Evolutionary conservation across 805 yeast species (phyloP).

Genomic region (Sporopachydermia lactativora): DNA sequence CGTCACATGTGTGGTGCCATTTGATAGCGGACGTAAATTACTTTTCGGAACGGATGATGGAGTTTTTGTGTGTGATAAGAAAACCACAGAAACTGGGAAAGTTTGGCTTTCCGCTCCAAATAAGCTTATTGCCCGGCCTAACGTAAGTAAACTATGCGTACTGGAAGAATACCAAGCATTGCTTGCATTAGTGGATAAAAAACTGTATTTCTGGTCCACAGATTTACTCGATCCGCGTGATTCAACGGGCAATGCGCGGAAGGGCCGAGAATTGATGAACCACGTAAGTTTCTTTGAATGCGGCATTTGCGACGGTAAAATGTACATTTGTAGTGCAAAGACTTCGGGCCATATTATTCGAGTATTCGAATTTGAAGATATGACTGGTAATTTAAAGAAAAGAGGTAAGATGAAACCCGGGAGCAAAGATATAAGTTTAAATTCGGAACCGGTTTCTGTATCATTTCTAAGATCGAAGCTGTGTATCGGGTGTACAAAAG

Average conservation of each 20-base stretch:
- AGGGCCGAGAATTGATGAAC: slow-evolving; percentile 67
- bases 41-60: slow-evolving; percentile 89
- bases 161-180: slow-evolving; percentile 82
- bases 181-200: slow-evolving; percentile 70
- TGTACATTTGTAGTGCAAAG: slow-evolving; percentile 81
- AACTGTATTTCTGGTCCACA: slow-evolving; percentile 61
- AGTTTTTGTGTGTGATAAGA: slow-evolving; percentile 66
- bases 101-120: slow-evolving; percentile 53
- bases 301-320: slow-evolving; percentile 82
- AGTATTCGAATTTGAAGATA: slow-evolving; percentile 83
- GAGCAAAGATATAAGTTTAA: slow-evolving; percentile 62
- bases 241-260: slow-evolving; percentile 31
- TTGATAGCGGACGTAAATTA: slow-evolving; percentile 86
- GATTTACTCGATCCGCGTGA: slow-evolving; percentile 38
- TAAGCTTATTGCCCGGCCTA: slow-evolving; percentile 56
- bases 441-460: slow-evolving; percentile 82
- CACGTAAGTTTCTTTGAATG: slow-evolving; percentile 86
- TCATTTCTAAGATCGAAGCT: slow-evolving; percentile 79
- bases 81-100: slow-evolving; percentile 36
- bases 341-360: slow-evolving; percentile 61
- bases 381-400: slow-evolving; percentile 20
- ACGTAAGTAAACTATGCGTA: slow-evolving; percentile 81
- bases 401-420: slow-evolving; percentile 36
- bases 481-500: slow-evolving; percentile 93
- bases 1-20: slow-evolving; percentile 84